phyloP scores from a whole-genome alignment of 768 basidiomycete species.

The Pleurotus ostreatus region DNA sequence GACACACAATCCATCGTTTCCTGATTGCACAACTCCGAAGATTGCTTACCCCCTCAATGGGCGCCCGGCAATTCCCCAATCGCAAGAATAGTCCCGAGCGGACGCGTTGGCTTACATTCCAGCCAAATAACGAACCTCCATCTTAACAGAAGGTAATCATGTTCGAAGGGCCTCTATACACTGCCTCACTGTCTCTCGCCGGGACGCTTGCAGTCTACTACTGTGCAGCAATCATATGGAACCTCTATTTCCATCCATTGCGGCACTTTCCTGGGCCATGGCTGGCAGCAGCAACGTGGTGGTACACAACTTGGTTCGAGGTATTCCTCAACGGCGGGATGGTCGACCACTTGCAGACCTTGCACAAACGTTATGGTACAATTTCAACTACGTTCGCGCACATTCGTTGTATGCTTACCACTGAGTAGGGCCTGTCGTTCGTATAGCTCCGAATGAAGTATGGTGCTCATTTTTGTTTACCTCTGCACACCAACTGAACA shows the following conservation, averaged over 20 bases:
- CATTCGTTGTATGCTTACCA: neutral
- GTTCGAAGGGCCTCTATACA: neutral
- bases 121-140: too few species aligned
- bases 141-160: too few species aligned
- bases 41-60: too few species aligned
- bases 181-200: neutral
- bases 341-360: constrained; percentile 20
- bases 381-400: neutral
- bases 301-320: constrained; percentile 24
- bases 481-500: neutral
- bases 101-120: too few species aligned
- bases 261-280: constrained; percentile 23
- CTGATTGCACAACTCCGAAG: too few species aligned
- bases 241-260: constrained; percentile 23
- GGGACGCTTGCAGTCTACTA: neutral
- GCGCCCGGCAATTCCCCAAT: too few species aligned
- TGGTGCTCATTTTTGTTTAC: constrained; percentile 1
- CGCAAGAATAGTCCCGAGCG: too few species aligned
- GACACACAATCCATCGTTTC: too few species aligned
- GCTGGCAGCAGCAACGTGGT: constrained; percentile 21
- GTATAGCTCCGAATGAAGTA: constrained; percentile 34
- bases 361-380: constrained; percentile 23
- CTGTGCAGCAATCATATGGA: constrained; percentile 6
- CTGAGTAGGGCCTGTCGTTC: constrained; percentile 29
- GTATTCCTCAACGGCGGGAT: constrained; percentile 20